Base-by-base conservation (phyloP, 2,329 filamentous ascomycete genomes). In the Pseudogymnoascus sp. region DNA sequence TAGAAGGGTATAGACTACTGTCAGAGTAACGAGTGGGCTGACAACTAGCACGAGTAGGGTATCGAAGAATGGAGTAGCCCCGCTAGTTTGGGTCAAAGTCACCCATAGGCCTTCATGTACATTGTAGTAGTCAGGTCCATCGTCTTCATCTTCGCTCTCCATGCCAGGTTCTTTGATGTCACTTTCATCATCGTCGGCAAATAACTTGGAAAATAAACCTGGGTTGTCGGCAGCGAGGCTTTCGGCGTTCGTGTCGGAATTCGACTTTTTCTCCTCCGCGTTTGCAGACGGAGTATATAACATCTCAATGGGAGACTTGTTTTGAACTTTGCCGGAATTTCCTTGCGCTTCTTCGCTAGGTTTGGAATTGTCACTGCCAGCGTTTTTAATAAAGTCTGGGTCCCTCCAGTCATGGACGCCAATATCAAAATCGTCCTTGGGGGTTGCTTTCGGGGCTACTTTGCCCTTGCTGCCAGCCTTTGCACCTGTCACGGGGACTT, bases 31-130 rank as follows among this genome's bases (percentile, higher is more conserved):
- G 13, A 99, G 77, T 7, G 95, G 95, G 71, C 93, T 97, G 62
- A 97, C 87, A 33, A 99, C 92, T n/a, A 99, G 80, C 7, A 99
- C 92, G n/a, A 97, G 81, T 2, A 99, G 82, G 0, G 93, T 97
- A 73, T 99, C 95, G 69, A 97, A 93, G 78, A 99, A 96, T 0
- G 95, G 93, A 69, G 89, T 96, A 4, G 89, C 89, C 67, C 91
- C 93, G 75, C 86, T 93, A 0, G 92, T 93, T 1, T 93, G 95
- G 0, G 91, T 95, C 63, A 99, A 85, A 7, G 95, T 96, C n/a
- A 99, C 91, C 92, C 92, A 97, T 4, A 99, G 83, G 1, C 92
- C 93, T 69, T 95, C 87, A 67, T 87, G 87, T 11, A 80, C 78
- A 38, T 80, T 77, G 17, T 72, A 69, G 61, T 64, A n/a, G 5